A percentile compares a stretch with the other conserved stretches of the same genome.
phyloP scores from a whole-genome alignment of 306 rosid genomes.

The Crataegus laevigata region DNA sequence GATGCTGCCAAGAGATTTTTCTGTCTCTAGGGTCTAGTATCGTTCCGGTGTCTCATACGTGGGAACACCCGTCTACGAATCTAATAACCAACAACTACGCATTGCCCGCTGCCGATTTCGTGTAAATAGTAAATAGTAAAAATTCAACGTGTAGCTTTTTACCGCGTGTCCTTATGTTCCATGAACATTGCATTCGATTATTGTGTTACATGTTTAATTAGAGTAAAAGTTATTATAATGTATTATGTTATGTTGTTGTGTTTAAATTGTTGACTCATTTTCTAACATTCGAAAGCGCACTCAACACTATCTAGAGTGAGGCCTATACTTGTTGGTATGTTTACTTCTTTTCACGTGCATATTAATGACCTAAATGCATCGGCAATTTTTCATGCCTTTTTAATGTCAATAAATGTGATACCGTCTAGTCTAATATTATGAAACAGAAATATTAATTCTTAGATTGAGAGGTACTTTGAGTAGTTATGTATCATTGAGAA shows the following conservation, averaged over 20 bases:
- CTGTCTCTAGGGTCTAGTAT: background rate
- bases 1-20: constrained; percentile 27
- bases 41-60: constrained; percentile 33
- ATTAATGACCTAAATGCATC: no score
- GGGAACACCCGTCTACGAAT: constrained; percentile 37
- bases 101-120: background rate
- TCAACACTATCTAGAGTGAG: no score
- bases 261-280: no score
- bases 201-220: background rate
- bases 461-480: background rate
- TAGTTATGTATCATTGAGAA: background rate
- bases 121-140: background rate
- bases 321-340: no score
- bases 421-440: background rate
- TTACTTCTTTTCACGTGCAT: no score
- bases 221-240: background rate
- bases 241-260: background rate
- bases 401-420: no score
- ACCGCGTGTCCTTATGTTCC: background rate
- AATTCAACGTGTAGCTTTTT: background rate
- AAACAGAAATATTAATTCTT: no score
- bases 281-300: no score
- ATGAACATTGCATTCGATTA: background rate
- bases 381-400: no score
- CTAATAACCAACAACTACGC: background rate